A percentile compares a stretch with the other conserved stretches of the same genome.
These are phyloP conservation scores for Balakata baccata DNA, from an alignment of 345 rosid species.

Conservation along the genomic window DNA sequence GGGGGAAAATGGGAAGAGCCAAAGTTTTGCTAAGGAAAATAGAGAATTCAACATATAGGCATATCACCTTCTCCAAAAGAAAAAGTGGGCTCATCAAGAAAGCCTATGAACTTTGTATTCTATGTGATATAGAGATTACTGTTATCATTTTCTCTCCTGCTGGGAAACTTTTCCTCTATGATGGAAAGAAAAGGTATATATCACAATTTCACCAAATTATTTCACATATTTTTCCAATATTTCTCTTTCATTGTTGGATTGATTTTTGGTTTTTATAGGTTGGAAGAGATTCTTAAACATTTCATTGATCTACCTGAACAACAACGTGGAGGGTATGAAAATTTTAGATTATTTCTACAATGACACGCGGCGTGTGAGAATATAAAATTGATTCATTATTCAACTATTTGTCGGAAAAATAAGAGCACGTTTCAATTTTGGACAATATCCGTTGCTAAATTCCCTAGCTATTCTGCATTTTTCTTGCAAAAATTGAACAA, in stretches of 20 bases:
- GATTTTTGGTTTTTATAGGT: not conserved
- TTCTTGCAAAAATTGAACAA: no score
- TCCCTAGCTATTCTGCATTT: no score
- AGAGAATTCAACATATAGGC: slow-evolving; percentile 22
- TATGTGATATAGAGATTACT: slow-evolving; percentile 31
- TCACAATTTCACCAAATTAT: not conserved
- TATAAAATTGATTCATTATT: no score
- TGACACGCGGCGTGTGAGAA: no score
- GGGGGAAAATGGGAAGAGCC: not conserved
- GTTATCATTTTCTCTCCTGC: slow-evolving; percentile 30
- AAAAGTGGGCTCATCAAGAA: slow-evolving; percentile 35
- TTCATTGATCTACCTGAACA: not conserved
- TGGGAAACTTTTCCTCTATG: slow-evolving; percentile 30
- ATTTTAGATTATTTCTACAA: not conserved
- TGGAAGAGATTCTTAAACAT: slow-evolving; percentile 7
- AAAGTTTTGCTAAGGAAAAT: slow-evolving; percentile 15
- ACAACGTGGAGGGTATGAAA: slow-evolving; percentile 13
- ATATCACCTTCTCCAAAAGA: slow-evolving; percentile 30
- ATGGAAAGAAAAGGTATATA: slow-evolving; percentile 24
- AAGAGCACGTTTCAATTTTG: no score
- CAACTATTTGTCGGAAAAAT: no score
- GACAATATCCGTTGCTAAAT: no score
- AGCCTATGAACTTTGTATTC: slow-evolving; percentile 34
- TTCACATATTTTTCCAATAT: not conserved
- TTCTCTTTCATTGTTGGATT: not conserved